A percentile compares a stretch with the other conserved stretches of the same genome.
These are phyloP conservation scores for Moricandia arvensis DNA, from an alignment of 345 rosid genomes.

Conservation along the genomic window DNA sequence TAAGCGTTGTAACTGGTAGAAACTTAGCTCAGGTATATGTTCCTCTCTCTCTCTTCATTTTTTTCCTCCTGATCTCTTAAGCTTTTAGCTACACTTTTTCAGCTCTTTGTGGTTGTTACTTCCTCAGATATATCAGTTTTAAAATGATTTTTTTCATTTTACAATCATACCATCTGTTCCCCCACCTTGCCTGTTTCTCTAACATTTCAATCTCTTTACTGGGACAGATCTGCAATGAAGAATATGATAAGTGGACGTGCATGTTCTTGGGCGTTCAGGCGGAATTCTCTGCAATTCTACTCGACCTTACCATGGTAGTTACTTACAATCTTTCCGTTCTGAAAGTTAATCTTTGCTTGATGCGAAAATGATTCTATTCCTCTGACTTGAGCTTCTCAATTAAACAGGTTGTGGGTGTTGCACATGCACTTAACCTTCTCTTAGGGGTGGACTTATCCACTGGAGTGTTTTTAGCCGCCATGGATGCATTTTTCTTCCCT, in stretches of 20 bases:
- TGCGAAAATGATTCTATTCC: conserved; percentile 2
- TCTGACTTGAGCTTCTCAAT: conserved; percentile 31
- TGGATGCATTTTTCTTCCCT: conserved; percentile 82
- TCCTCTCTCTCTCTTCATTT: neutral
- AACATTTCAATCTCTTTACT: conserved; percentile 24
- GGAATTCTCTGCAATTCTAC: conserved; percentile 64
- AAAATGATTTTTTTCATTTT: neutral
- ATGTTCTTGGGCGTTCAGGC: conserved; percentile 83
- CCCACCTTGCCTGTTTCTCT: neutral
- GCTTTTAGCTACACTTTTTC: neutral
- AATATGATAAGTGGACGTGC: conserved; percentile 78
- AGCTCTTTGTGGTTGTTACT: conserved; percentile 13
- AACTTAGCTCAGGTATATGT: conserved; percentile 80
- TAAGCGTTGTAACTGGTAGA: conserved; percentile 74
- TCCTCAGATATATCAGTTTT: conserved; percentile 1
- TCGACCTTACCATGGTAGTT: conserved; percentile 84
- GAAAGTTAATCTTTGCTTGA: neutral
- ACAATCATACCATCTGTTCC: neutral
- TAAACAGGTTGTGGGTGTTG: conserved; percentile 83
- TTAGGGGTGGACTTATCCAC: conserved; percentile 80
- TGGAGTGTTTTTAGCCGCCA: conserved; percentile 77
- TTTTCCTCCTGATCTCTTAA: neutral
- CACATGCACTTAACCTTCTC: conserved; percentile 88
- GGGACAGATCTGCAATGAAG: conserved; percentile 75
- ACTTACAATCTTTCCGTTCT: conserved; percentile 5